phyloP scores from a whole-genome alignment of 2,329 filamentous ascomycete species.

The Exophiala sp. region DNA sequence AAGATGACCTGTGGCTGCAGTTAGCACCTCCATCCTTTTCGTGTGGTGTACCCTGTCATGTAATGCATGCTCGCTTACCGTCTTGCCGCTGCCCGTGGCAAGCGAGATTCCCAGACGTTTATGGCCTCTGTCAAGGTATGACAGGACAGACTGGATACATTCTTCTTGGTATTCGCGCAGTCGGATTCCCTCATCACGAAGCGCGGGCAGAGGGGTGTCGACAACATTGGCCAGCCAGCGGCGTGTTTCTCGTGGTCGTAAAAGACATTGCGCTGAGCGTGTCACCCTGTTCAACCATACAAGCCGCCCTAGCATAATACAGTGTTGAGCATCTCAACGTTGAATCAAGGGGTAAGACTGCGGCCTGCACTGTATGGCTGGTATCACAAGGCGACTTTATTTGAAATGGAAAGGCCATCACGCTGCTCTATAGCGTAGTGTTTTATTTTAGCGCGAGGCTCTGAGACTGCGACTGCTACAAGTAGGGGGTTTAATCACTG shows the following conservation, averaged over 20 bases:
- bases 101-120: constrained; percentile 78
- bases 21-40: constrained; percentile 1
- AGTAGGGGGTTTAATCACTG: too few species aligned
- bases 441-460: too few species aligned
- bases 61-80: constrained; percentile 50
- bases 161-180: constrained; percentile 85
- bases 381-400: too few species aligned
- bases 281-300: constrained; percentile 31
- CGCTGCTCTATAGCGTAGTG: not conserved
- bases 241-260: constrained; percentile 21
- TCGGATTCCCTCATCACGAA: constrained; percentile 43
- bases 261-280: constrained; percentile 11
- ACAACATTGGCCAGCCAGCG: constrained; percentile 27
- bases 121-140: constrained; percentile 62
- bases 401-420: not conserved
- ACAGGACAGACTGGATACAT: constrained; percentile 75
- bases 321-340: not conserved
- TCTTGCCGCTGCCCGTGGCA: constrained; percentile 85
- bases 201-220: constrained; percentile 13
- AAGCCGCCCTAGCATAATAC: constrained; percentile 27
- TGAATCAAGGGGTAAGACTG: too few species aligned
- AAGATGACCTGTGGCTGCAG: constrained; percentile 69
- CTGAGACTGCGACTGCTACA: too few species aligned
- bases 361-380: too few species aligned
- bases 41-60: too few species aligned